Evolutionary conservation across 208 protist genomes (phyloP).

Genomic region (Naegleria fowleri): DNA sequence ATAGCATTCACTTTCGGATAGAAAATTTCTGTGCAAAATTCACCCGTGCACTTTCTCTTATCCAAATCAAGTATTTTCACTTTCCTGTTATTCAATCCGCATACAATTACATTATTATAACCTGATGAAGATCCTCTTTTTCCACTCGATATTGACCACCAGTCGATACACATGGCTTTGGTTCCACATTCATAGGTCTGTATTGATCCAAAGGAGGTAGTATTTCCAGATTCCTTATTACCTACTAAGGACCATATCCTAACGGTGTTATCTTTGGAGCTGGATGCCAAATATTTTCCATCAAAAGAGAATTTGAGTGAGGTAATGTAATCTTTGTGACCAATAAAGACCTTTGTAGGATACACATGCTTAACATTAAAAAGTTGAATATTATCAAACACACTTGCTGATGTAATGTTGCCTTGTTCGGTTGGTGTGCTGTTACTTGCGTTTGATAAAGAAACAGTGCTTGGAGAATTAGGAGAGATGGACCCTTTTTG

Average conservation of each 20-base stretch:
- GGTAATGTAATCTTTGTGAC: conserved; percentile 12
- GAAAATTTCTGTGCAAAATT: neutral
- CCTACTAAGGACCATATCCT: neutral
- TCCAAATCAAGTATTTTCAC: neutral
- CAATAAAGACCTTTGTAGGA: neutral
- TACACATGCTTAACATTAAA: neutral
- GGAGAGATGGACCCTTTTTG: neutral
- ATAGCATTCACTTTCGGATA: neutral
- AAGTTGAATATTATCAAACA: neutral
- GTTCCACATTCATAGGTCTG: neutral
- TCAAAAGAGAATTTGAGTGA: neutral
- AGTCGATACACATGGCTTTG: neutral
- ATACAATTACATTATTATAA: neutral
- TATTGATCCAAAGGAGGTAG: neutral
- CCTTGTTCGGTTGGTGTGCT: neutral
- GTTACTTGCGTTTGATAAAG: neutral
- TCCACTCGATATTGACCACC: neutral
- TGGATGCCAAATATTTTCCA: neutral
- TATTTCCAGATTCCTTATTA: neutral
- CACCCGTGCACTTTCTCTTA: neutral
- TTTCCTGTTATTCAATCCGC: neutral
- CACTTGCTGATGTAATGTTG: neutral
- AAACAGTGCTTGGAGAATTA: neutral
- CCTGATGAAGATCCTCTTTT: neutral
- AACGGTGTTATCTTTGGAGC: neutral